Conservation (phyloP, 192 early-diverging fungal genomes). For the Coemansia sp. region DNA sequence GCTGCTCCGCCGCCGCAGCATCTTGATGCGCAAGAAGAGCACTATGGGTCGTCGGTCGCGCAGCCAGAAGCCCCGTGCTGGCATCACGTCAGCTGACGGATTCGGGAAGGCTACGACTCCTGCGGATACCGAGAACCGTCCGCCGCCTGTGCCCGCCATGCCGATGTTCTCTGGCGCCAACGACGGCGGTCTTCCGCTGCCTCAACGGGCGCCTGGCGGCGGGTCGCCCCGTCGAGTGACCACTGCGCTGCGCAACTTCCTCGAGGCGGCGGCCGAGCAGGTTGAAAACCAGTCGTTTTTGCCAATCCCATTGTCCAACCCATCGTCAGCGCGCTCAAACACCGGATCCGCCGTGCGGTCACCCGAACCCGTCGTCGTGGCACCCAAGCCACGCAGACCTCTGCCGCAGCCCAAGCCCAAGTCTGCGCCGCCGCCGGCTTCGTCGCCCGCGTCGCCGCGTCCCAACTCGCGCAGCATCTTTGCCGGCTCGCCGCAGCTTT, state of each 20-base stretch:
- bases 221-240: constrained; percentile 29
- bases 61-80: constrained; percentile 25
- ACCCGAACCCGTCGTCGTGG: not conserved
- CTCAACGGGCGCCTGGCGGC: constrained; percentile 3
- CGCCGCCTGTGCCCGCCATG: constrained; percentile 36
- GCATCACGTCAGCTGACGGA: constrained; percentile 4
- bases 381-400: constrained; percentile 2
- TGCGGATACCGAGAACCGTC: not conserved
- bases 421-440: constrained; percentile 10
- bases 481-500: constrained; percentile 41
- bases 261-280: constrained; percentile 52
- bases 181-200: constrained; percentile 7
- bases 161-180: constrained; percentile 24
- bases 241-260: constrained; percentile 47
- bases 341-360: not conserved
- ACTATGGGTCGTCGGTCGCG: constrained; percentile 51
- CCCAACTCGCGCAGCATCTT: constrained; percentile 43
- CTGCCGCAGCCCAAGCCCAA: constrained; percentile 20
- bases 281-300: constrained; percentile 41
- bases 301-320: constrained; percentile 15
- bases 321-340: constrained; percentile 2
- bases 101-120: no score
- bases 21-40: constrained; percentile 57
- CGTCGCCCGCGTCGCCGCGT: constrained; percentile 2
- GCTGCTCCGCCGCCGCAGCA: constrained; percentile 54